A percentile compares a stretch with the other conserved stretches of the same genome.
These are phyloP conservation scores for Pseudisothecium myosuroides DNA, from an alignment of 225 moss, liverwort and hornwort genomes.

Conservation along the genomic window DNA sequence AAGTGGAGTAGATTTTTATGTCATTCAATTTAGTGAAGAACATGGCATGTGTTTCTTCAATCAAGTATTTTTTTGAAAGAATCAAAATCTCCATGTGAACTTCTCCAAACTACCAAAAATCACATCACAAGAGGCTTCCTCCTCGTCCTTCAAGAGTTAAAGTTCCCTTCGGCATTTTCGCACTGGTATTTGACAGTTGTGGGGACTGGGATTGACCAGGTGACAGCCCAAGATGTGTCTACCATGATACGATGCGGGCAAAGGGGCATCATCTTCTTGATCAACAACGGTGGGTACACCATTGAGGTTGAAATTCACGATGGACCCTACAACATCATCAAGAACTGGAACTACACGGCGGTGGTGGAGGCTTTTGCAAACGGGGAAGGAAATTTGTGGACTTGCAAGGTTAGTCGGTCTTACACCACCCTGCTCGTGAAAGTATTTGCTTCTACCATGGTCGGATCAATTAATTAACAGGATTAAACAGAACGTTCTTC, in stretches of 20 bases:
- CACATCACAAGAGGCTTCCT: neutral
- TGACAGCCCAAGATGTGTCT: constrained; percentile 84
- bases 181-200: neutral
- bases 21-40: neutral
- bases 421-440: neutral
- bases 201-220: constrained; percentile 4
- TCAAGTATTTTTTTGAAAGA: neutral
- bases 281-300: constrained; percentile 96
- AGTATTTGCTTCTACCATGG: neutral
- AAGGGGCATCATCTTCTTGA: constrained; percentile 57
- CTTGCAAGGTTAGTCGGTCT: constrained; percentile 22
- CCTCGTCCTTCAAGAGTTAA: neutral
- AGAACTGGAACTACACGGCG: constrained; percentile 92
- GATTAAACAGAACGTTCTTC: neutral
- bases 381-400: constrained; percentile 70
- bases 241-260: constrained; percentile 72
- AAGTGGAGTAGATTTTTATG: neutral
- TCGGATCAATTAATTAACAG: neutral
- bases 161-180: neutral
- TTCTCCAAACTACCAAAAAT: neutral
- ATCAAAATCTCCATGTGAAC: neutral
- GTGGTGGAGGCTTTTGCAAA: constrained; percentile 71
- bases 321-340: constrained; percentile 88
- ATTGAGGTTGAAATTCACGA: constrained; percentile 98
- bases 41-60: neutral